Percentiles rank a stretch among this genome's conserved stretches.
These are phyloP conservation scores for Pholiota microspora DNA, from an alignment of 768 basidiomycete species.

Conservation along the genomic window DNA sequence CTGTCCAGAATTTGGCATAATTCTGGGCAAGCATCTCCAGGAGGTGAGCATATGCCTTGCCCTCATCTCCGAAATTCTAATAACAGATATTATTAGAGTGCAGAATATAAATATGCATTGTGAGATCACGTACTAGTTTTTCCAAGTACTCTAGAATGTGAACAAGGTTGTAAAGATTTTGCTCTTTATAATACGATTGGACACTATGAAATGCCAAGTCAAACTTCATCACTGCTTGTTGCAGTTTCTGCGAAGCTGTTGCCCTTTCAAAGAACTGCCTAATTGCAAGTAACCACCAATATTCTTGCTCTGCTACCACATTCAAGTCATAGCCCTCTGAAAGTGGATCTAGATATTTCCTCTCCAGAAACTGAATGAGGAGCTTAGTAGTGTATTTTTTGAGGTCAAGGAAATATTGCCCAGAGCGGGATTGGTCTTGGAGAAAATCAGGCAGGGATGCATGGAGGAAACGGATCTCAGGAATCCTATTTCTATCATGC, in stretches of 20 bases:
- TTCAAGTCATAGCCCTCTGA: neutral
- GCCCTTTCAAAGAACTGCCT: neutral
- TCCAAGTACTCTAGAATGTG: no score
- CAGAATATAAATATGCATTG: no score
- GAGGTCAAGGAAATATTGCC: neutral
- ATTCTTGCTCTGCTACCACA: neutral
- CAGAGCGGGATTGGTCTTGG: neutral
- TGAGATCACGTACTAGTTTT: no score
- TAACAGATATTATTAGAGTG: no score
- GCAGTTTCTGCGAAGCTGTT: neutral
- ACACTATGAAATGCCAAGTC: neutral
- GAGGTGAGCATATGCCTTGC: no score
- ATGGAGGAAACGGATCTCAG: slow-evolving; percentile 1
- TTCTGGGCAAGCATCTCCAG: no score
- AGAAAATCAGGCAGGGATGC: slow-evolving; percentile 9
- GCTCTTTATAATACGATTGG: no score
- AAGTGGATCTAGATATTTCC: neutral
- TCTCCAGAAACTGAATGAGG: neutral
- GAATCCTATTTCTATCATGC: neutral
- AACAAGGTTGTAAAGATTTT: no score
- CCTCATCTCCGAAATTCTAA: no score
- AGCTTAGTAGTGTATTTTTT: neutral
- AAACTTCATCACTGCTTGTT: neutral
- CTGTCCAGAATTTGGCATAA: no score
- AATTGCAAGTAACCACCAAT: neutral